Evolutionary conservation across 208 protist genomes (phyloP).

Genomic region (Polymyxa betae): DNA sequence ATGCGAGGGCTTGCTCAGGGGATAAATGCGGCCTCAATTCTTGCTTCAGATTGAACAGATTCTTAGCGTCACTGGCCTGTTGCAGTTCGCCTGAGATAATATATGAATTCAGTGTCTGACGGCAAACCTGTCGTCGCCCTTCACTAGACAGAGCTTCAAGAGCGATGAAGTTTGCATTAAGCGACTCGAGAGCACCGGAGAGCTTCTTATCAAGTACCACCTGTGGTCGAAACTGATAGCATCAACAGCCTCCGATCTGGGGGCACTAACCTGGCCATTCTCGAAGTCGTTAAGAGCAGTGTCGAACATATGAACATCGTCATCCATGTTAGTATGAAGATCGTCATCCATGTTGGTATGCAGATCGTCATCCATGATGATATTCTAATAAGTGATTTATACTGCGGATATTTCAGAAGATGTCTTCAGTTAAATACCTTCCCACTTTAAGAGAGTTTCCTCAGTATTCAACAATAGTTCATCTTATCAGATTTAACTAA

Average conservation of each 20-base stretch:
- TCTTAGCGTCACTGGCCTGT: not conserved
- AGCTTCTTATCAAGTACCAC: not conserved
- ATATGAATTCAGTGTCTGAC: not conserved
- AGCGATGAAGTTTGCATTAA: not conserved
- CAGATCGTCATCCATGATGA: not conserved
- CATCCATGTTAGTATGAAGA: not conserved
- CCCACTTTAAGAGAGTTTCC: too few relatives aligned
- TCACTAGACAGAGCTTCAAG: not conserved
- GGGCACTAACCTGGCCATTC: not conserved
- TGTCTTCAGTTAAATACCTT: too few relatives aligned
- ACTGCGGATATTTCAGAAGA: too few relatives aligned
- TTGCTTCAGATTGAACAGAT: conserved; percentile 18
- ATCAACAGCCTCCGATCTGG: not conserved
- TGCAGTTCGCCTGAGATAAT: not conserved
- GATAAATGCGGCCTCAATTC: not conserved
- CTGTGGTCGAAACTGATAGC: not conserved
- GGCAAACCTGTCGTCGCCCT: not conserved
- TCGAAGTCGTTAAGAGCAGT: conserved; percentile 1
- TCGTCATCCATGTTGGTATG: not conserved
- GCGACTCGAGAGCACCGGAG: not conserved
- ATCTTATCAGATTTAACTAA: too few relatives aligned
- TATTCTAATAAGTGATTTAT: too few relatives aligned
- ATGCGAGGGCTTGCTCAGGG: not conserved
- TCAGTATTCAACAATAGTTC: too few relatives aligned
- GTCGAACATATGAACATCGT: conserved; percentile 35